Evolutionary conservation across 768 basidiomycete genomes (phyloP), one percentile per base, ranked within the genome.

Genomic region (Harrya chromipes): DNA sequence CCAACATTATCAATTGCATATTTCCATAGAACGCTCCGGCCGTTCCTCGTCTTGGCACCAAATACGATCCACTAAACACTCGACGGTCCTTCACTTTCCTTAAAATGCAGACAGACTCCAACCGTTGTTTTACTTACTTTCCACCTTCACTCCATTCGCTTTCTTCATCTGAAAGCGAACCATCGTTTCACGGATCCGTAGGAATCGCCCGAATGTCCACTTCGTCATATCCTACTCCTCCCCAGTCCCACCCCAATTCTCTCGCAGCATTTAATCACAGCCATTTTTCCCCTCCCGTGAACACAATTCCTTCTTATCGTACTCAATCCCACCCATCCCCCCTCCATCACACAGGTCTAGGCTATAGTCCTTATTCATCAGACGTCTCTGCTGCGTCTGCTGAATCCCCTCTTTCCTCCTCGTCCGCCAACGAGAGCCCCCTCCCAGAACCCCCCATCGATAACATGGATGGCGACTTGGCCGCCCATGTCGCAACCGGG

Each of bases 381-480:
- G 62, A 66, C 50, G 63, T 62, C 52, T 72, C 73, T 17, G 64
- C 62, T 1, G 58, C 71, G 4, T 67, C 67, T 14, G 54, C 66
- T 1, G 66, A 68, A 41, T 74, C 75, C 4, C 73, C 74, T 24
- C 64, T 70, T 47, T 74, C 75, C 7, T 70, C 71, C 6, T 65
- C 65, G 12, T 74, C 74, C 4, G 64, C 64, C 43, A 69, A 70
- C 54, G 69, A 63, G 57, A 74, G 72, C 37, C 74, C 72, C 13
- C 61, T 73, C 17, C 68, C 74, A 0, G 73, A 74, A 13, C 61
- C 67, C 6, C 60, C 61, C 53, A 53, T 72, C 52, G 71, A 74
- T 46, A 61, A 11, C 16, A 68, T 68, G 68, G 66, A 68, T 38
- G 47, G 50, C 46, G 66, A 70, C 53, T 29, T 47, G 3, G 44